A percentile compares a stretch with the other conserved stretches of the same genome.
Conservation (phyloP, 441 rosid species). For the Capsella rubella region DNA sequence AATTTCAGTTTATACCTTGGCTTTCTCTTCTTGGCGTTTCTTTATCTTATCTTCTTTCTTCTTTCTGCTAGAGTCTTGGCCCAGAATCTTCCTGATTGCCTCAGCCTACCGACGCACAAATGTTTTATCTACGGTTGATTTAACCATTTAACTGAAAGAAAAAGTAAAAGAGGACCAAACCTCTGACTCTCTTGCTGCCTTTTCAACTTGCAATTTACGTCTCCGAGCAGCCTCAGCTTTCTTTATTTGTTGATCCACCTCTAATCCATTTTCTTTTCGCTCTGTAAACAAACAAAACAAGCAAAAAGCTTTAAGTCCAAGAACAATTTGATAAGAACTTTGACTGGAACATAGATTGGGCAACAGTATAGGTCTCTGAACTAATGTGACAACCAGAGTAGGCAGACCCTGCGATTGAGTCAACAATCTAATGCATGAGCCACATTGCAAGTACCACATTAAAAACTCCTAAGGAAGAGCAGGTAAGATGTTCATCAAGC, state of each 20-base stretch:
- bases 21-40: conserved; percentile 79
- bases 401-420: neutral
- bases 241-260: conserved; percentile 82
- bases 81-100: conserved; percentile 93
- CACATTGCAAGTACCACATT: neutral
- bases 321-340: neutral
- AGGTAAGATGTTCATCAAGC: conserved; percentile 33
- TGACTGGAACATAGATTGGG: neutral
- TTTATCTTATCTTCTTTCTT: conserved; percentile 86
- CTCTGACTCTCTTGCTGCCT: conserved; percentile 88
- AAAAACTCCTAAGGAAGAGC: neutral
- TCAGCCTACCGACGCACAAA: conserved; percentile 62
- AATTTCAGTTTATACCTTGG: conserved; percentile 59
- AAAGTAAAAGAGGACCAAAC: conserved; percentile 49
- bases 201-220: conserved; percentile 89
- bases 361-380: neutral
- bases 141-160: conserved; percentile 11
- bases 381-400: neutral
- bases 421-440: neutral
- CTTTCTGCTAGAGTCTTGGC: conserved; percentile 91
- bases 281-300: conserved; percentile 50
- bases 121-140: conserved; percentile 13
- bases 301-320: neutral
- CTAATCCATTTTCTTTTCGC: conserved; percentile 82
- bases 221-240: conserved; percentile 93